These are phyloP conservation scores for Fusarium bulbicola DNA, from an alignment of 2,329 filamentous ascomycete genomes.

Conservation along the genomic window DNA sequence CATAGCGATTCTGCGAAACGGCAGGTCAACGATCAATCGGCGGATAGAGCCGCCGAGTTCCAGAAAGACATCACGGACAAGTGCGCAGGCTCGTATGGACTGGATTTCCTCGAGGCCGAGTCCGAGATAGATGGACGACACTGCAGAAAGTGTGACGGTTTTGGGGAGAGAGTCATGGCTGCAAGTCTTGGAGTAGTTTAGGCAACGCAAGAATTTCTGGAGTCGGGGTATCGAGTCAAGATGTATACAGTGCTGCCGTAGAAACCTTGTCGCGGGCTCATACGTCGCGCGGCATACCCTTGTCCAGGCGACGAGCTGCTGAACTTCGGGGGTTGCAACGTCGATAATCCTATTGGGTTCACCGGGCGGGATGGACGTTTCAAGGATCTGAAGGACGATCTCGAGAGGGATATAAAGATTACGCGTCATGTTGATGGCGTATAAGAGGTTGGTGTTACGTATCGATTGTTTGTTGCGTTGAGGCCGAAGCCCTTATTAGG, in stretches of 20 bases:
- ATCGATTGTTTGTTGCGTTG: neutral
- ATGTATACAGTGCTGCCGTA: slow-evolving; percentile 22
- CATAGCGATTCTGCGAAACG: slow-evolving; percentile 9
- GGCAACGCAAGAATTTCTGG: neutral
- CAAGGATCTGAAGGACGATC: slow-evolving; percentile 21
- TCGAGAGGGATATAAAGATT: slow-evolving; percentile 17
- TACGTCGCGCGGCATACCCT: slow-evolving; percentile 27
- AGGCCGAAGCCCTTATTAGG: neutral
- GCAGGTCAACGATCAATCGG: slow-evolving; percentile 24
- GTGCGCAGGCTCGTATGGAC: neutral
- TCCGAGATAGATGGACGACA: slow-evolving; percentile 22
- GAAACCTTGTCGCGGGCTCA: neutral
- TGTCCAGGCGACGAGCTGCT: slow-evolving; percentile 20
- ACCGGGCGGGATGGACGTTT: slow-evolving; percentile 6
- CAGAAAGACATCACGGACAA: slow-evolving; percentile 7
- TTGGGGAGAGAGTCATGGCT: neutral
- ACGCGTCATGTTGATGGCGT: neutral
- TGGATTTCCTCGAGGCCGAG: slow-evolving; percentile 1
- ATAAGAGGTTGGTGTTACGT: neutral
- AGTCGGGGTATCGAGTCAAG: slow-evolving; percentile 8
- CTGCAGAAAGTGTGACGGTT: neutral
- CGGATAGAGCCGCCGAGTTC: slow-evolving; percentile 10
- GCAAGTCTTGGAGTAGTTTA: neutral
- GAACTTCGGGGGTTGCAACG: slow-evolving; percentile 3
- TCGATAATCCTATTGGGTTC: slow-evolving; percentile 8